These are phyloP conservation scores for Sordaria brevicollis DNA, from an alignment of 495 filamentous ascomycete species.

Conservation along the genomic window DNA sequence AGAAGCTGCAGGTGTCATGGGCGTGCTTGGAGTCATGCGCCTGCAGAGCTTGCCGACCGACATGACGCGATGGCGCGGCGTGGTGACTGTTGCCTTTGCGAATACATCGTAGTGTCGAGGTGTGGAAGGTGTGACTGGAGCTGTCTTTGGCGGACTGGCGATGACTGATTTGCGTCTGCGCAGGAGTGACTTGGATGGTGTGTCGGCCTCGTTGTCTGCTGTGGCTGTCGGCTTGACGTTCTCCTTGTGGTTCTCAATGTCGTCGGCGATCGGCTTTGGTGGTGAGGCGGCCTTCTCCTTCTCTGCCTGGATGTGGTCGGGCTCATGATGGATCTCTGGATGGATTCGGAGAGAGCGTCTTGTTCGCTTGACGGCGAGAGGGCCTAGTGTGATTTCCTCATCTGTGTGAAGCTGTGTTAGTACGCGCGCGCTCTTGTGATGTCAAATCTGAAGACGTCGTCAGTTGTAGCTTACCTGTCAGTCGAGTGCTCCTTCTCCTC, in stretches of 20 bases:
- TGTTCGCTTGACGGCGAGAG: slow-evolving; percentile 48
- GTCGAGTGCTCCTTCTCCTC: slow-evolving; percentile 48
- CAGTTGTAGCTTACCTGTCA: slow-evolving; percentile 44
- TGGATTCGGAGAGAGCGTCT: slow-evolving; percentile 32
- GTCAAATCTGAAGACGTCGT: slow-evolving; percentile 1
- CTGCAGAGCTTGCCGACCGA: slow-evolving; percentile 39
- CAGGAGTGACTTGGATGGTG: not conserved
- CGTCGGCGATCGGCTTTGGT: slow-evolving; percentile 1
- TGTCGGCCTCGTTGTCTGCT: not conserved
- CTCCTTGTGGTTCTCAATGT: not conserved
- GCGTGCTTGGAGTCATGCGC: slow-evolving; percentile 48
- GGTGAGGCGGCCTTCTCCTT: slow-evolving; percentile 45
- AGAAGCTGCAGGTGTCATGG: slow-evolving; percentile 49
- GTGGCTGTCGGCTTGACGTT: not conserved
- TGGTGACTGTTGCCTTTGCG: slow-evolving; percentile 28
- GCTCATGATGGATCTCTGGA: not conserved
- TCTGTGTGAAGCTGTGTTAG: slow-evolving; percentile 23
- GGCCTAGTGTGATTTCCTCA: slow-evolving; percentile 13
- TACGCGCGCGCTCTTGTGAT: slow-evolving; percentile 16
- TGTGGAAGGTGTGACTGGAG: slow-evolving; percentile 55
- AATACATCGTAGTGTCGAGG: slow-evolving; percentile 46
- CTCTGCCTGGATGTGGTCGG: not conserved
- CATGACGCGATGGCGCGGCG: slow-evolving; percentile 40
- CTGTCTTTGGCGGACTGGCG: not conserved
- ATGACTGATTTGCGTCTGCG: not conserved